Conservation (phyloP, 352 stramenopile genomes). For the Phytophthora rubi region DNA sequence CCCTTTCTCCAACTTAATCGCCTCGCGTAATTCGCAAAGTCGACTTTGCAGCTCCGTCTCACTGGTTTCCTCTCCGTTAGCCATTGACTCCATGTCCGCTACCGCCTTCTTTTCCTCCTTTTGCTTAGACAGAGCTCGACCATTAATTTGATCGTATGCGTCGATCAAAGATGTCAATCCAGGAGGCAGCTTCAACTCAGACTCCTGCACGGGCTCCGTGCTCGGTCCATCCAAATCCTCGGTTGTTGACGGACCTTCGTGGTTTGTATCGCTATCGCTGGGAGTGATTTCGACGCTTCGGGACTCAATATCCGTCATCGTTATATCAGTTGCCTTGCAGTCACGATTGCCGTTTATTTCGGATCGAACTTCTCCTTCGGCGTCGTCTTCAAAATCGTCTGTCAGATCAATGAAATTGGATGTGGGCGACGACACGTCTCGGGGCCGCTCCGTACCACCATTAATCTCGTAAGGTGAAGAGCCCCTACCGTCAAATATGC, state of each 20-base stretch:
- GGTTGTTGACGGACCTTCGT: neutral
- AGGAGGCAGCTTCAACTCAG: conserved; percentile 9
- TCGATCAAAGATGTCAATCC: conserved; percentile 9
- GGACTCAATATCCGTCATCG: neutral
- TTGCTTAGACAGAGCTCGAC: conserved; percentile 38
- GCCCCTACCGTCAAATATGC: neutral
- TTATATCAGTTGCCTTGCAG: neutral
- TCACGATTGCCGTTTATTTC: conserved; percentile 2
- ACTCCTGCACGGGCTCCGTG: neutral
- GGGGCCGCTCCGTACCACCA: neutral
- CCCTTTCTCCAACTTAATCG: conserved; percentile 35
- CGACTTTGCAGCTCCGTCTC: conserved; percentile 28
- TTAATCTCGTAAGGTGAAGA: conserved; percentile 4
- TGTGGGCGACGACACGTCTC: neutral
- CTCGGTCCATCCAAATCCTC: neutral
- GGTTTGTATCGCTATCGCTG: conserved; percentile 21
- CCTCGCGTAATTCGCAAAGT: conserved; percentile 32
- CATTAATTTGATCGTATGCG: conserved; percentile 40
- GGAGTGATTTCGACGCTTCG: conserved; percentile 28
- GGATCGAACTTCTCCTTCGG: neutral
- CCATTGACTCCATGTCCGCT: conserved; percentile 20
- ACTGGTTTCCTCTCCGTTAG: conserved; percentile 24
- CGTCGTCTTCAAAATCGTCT: conserved; percentile 18
- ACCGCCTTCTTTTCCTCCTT: conserved; percentile 29
- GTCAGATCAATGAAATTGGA: conserved; percentile 29